Evolutionary conservation across 257 asterid genomes (phyloP), one percentile per base, ranked within the genome.

Genomic region (Orobanche coerulescens): DNA sequence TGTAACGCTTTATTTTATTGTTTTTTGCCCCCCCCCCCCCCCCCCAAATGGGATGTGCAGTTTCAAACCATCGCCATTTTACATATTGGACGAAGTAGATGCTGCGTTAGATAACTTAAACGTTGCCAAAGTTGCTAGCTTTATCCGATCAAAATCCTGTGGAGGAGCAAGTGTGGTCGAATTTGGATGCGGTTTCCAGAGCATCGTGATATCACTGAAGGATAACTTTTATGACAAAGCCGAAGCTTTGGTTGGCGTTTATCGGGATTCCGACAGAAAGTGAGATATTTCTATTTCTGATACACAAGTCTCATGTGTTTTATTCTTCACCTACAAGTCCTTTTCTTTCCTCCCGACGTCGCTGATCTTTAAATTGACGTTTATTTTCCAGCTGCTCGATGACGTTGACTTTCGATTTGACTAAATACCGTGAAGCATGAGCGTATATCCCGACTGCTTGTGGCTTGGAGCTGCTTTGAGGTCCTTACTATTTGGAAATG

Each of bases 71-170:
- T 93, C 99, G 6, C 99, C 99, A 10, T 93, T 93, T 78, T 89
- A 86, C 61, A 93, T 93, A 76, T 67, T 93, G 82, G 99, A 93
- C 39, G 99, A 93, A 86, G 99, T 93, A 72, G 99, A 93, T 73
- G 99, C 99, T 61, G 99, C 99, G 14, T 67, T 93, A 66, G 99
- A 93, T 57, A 93, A 89, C 73, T 64, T 89, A 53, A 93, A 93
- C 65, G 99, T 93, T 7, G 97, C 97, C 66, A 93, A 93, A 76
- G 95, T 93, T 22, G 99, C 99, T 52, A 87, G 99, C 76, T 93
- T 93, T 61, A 84, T 93, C 56, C 84, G 92, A 76, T 76, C 95
- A 65, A 89, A 85, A 76, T 93, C 97, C 14, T 93, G 97, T 63
- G 89, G 76, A 68, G 91, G 90, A 54, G 88, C 84, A 64, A 71